phyloP scores from a whole-genome alignment of 805 yeast genomes.

The Ogataea neopini region DNA sequence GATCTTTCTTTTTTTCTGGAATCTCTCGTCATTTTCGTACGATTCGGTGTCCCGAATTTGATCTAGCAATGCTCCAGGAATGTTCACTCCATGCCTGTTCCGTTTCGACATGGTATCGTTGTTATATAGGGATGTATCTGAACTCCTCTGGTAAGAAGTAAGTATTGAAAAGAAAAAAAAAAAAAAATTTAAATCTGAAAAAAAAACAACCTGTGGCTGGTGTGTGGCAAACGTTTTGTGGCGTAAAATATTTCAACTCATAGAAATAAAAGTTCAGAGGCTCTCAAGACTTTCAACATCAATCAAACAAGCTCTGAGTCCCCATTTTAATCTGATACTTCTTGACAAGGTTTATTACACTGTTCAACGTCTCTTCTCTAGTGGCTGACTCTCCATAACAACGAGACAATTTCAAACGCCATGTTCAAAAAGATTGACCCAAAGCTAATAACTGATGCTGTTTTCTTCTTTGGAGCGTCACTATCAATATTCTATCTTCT shows the following conservation, averaged over 20 bases:
- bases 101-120: slow-evolving; percentile 19
- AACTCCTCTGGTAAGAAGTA: no score
- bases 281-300: no score
- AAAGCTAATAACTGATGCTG: slow-evolving; percentile 32
- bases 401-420: no score
- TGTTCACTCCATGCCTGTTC: slow-evolving; percentile 37
- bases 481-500: slow-evolving; percentile 53
- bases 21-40: slow-evolving; percentile 37
- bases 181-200: not conserved
- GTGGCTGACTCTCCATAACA: no score
- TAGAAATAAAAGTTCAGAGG: not conserved
- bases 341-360: no score
- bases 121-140: not conserved
- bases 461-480: slow-evolving; percentile 47
- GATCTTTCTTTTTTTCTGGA: slow-evolving; percentile 29
- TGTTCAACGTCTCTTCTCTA: no score
- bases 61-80: slow-evolving; percentile 46
- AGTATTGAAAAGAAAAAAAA: not conserved
- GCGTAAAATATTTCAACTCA: not conserved
- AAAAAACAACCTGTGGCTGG: not conserved
- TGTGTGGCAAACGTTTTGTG: not conserved
- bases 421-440: slow-evolving; percentile 33
- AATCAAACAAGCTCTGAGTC: no score
- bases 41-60: slow-evolving; percentile 38
- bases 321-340: no score